Percentiles rank a stretch among this genome's conserved stretches.
These are phyloP conservation scores for Fusarium coffeatum DNA, from an alignment of 2,329 filamentous ascomycete species.

Conservation along the genomic window DNA sequence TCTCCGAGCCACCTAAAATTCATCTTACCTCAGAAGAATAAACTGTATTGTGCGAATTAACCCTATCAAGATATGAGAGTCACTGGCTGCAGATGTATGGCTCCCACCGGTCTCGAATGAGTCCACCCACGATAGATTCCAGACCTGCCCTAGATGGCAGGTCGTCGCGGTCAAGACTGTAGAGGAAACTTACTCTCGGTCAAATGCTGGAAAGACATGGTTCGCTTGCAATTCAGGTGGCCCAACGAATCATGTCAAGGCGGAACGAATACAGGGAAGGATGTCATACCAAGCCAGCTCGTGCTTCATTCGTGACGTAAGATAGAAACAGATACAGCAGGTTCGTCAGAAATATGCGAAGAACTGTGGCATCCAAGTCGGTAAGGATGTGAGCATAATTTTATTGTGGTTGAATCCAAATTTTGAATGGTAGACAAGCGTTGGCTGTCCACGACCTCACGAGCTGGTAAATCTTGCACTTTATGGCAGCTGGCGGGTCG, in stretches of 20 bases:
- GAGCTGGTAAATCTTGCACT: background rate
- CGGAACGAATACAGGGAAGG: background rate
- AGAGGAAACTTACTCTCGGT: background rate
- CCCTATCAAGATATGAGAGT: background rate
- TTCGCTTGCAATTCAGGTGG: background rate
- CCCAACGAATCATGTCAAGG: background rate
- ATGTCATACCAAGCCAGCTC: background rate
- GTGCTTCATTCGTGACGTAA: background rate
- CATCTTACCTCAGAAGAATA: background rate
- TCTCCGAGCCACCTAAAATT: background rate
- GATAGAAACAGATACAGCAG: background rate
- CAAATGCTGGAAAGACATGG: background rate
- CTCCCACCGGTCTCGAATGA: background rate
- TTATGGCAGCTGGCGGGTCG: constrained; percentile 22
- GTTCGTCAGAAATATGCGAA: background rate
- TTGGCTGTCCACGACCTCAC: constrained; percentile 28
- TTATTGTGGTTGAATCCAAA: background rate
- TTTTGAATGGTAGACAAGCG: background rate
- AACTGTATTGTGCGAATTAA: background rate
- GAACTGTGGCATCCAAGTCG: background rate
- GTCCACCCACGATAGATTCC: background rate
- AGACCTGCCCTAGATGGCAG: background rate
- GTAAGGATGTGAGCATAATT: background rate
- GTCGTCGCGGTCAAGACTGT: background rate
- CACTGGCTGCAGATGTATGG: background rate